Conservation (phyloP, 495 filamentous ascomycete species). For the Aspergillus taichungensis region DNA sequence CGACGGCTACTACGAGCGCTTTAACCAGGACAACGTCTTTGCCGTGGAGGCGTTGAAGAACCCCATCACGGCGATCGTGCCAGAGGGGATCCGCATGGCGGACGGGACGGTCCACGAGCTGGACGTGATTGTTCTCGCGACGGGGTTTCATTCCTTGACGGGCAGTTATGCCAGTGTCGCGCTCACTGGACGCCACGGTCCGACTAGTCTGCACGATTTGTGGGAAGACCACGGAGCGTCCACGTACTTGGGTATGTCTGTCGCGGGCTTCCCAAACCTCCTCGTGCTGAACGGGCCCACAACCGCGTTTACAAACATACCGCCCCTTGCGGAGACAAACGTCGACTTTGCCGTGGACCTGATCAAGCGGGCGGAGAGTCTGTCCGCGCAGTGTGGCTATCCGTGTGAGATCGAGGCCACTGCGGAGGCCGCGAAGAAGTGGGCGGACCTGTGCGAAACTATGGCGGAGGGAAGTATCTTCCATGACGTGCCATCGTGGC, state of each 20-base stretch:
- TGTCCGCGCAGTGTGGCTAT: constrained; percentile 11
- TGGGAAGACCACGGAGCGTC: constrained; percentile 30
- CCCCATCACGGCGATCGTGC: constrained; percentile 31
- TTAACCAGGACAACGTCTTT: constrained; percentile 13
- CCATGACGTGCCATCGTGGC: constrained; percentile 19
- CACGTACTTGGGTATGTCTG: constrained; percentile 35
- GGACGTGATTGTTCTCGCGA: constrained; percentile 41
- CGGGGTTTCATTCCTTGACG: constrained; percentile 44
- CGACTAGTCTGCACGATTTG: constrained; percentile 23
- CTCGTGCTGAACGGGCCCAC: constrained; percentile 36
- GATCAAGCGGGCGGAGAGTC: constrained; percentile 18
- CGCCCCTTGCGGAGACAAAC: constrained; percentile 35
- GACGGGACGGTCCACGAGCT: constrained; percentile 34
- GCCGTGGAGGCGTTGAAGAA: constrained; percentile 7
- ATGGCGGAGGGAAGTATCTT: constrained; percentile 32
- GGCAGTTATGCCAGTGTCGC: constrained; percentile 30
- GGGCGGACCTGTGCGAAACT: constrained; percentile 27
- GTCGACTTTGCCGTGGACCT: constrained; percentile 10
- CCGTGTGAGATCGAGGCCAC: constrained; percentile 28
- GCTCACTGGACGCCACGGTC: constrained; percentile 18
- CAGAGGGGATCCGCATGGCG: constrained; percentile 32
- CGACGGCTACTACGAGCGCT: constrained; percentile 22
- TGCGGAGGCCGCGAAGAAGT: constrained; percentile 33
- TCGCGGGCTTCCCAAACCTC: constrained; percentile 26
- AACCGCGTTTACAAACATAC: constrained; percentile 37